A percentile compares a stretch with the other conserved stretches of the same genome.
Evolutionary conservation across 345 rosid genomes (phyloP).

Genomic region (Hevea brasiliensis): DNA sequence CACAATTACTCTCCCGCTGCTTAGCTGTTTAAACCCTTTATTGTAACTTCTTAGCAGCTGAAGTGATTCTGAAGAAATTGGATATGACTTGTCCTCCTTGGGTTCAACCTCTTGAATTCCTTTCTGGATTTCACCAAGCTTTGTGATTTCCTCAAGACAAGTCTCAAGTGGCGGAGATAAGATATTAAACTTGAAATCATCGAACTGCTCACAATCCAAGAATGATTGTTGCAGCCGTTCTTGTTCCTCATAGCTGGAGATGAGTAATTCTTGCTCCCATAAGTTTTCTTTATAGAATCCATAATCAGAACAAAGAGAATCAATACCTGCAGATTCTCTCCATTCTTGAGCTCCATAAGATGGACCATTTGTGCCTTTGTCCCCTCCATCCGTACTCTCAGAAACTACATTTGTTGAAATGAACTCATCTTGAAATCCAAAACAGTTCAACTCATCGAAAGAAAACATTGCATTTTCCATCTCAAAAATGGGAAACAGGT

Average conservation of each 20-base stretch:
- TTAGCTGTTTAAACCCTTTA: not conserved
- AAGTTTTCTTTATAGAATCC: not conserved
- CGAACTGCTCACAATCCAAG: not conserved
- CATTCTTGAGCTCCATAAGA: not conserved
- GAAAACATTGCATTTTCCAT: too few relatives aligned
- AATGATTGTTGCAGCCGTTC: not conserved
- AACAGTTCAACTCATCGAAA: not conserved
- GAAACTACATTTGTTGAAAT: too few relatives aligned
- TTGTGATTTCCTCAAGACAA: not conserved
- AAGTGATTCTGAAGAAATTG: not conserved
- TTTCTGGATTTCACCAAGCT: too few relatives aligned
- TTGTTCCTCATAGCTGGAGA: not conserved
- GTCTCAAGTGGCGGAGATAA: not conserved
- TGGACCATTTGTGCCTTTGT: not conserved
- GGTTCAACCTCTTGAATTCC: not conserved
- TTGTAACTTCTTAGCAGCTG: not conserved
- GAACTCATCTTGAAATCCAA: not conserved
- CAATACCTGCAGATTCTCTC: not conserved
- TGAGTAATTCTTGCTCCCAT: not conserved
- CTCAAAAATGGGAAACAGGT: not conserved
- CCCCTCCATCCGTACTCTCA: not conserved
- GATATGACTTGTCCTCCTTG: not conserved
- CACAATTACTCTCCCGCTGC: not conserved
- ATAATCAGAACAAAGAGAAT: not conserved
- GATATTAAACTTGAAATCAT: not conserved